A percentile compares a stretch with the other conserved stretches of the same genome.
Evolutionary conservation across 1,139 yeast species (phyloP).

Genomic region (Sugiyamaella xylanicola): DNA sequence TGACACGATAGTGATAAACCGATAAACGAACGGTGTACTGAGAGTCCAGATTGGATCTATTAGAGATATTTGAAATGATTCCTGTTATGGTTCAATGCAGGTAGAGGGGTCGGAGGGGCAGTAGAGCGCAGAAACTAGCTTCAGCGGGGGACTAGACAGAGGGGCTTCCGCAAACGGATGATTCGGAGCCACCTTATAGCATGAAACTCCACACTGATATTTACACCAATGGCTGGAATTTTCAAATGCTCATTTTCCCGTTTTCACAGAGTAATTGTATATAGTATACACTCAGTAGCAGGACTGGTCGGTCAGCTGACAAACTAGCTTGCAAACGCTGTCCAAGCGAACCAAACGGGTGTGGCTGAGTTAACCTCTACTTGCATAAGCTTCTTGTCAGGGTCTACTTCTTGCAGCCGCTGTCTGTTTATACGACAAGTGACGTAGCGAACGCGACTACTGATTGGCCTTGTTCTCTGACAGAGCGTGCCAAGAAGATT

Average conservation of each 20-base stretch:
- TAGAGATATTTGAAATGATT: not conserved
- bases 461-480: too few relatives aligned
- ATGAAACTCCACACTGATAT: too few relatives aligned
- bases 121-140: not conserved
- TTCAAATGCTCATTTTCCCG: too few relatives aligned
- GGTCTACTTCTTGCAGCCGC: not conserved
- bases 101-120: not conserved
- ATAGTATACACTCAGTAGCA: too few relatives aligned
- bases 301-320: too few relatives aligned
- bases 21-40: not conserved
- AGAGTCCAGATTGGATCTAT: not conserved
- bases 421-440: not conserved
- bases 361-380: not conserved
- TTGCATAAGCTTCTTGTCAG: not conserved
- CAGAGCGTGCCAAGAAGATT: too few relatives aligned
- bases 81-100: constrained; percentile 7
- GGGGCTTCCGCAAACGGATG: not conserved
- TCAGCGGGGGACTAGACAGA: not conserved
- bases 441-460: not conserved
- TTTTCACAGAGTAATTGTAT: too few relatives aligned
- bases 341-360: too few relatives aligned
- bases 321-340: too few relatives aligned
- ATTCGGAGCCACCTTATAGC: too few relatives aligned
- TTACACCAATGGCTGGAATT: too few relatives aligned
- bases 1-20: too few relatives aligned